Evolutionary conservation across 148 eudicot genomes (phyloP).

Genomic region (Vaccinium vitisidaea): DNA sequence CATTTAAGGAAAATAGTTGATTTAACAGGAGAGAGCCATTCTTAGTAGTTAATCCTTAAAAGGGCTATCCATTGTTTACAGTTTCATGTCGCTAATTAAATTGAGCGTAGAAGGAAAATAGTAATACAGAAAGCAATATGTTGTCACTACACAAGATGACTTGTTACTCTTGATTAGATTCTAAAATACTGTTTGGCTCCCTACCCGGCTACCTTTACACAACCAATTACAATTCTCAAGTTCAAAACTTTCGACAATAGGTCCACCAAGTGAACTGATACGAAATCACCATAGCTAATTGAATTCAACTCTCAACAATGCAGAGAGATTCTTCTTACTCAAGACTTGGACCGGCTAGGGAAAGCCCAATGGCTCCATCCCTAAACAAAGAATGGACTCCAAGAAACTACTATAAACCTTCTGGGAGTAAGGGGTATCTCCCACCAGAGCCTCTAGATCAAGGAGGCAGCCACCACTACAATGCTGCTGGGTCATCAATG

Average conservation of each 20-base stretch:
- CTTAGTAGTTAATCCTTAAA: neutral
- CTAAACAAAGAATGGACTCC: slow-evolving; percentile 84
- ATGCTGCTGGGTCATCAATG: slow-evolving; percentile 57
- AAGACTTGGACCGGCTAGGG: slow-evolving; percentile 70
- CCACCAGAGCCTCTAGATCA: slow-evolving; percentile 58
- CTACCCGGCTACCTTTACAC: neutral
- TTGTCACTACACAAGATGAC: neutral
- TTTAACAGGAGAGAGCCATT: neutral
- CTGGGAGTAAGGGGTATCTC: slow-evolving; percentile 46
- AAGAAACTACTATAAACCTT: slow-evolving; percentile 61
- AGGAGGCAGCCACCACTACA: slow-evolving; percentile 36
- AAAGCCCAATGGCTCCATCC: slow-evolving; percentile 73
- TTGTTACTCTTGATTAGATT: slow-evolving; percentile 1
- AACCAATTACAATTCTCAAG: neutral
- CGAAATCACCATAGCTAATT: neutral
- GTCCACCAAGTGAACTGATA: neutral
- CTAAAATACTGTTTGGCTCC: neutral
- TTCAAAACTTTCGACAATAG: neutral
- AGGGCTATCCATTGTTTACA: neutral
- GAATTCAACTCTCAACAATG: slow-evolving; percentile 22
- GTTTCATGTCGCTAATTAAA: neutral
- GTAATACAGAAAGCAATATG: no score
- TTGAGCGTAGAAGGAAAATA: no score
- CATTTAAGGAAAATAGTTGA: neutral
- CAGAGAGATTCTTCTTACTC: slow-evolving; percentile 85